A percentile compares a stretch with the other conserved stretches of the same genome.
These are phyloP conservation scores for Zygoascus tannicola DNA, from an alignment of 805 yeast species.

Conservation along the genomic window DNA sequence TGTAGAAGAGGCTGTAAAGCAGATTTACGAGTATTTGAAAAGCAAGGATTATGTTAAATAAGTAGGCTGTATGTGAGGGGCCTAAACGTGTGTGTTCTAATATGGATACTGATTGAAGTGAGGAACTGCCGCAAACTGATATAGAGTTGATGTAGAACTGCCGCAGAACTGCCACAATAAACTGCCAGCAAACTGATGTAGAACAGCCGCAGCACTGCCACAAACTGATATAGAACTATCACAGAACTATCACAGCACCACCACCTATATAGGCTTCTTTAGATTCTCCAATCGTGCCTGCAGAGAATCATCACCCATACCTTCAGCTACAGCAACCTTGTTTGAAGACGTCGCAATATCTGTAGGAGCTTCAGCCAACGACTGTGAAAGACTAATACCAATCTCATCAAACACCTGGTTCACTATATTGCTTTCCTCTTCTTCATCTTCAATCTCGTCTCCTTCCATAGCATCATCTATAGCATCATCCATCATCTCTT, in stretches of 20 bases:
- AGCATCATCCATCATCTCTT: conserved; percentile 98
- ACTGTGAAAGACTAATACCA: conserved; percentile 68
- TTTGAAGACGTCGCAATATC: conserved; percentile 24
- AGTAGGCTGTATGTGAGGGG: too few relatives aligned
- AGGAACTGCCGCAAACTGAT: too few relatives aligned
- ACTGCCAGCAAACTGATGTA: too few relatives aligned
- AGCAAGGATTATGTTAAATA: conserved; percentile 7
- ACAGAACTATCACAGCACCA: not conserved
- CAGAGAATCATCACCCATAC: conserved; percentile 66
- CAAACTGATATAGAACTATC: too few relatives aligned
- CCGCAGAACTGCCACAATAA: too few relatives aligned
- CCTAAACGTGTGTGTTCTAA: too few relatives aligned
- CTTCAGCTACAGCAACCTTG: conserved; percentile 48
- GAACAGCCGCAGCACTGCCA: too few relatives aligned
- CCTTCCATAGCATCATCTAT: conserved; percentile 94
- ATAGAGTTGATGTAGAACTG: too few relatives aligned
- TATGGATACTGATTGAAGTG: too few relatives aligned
- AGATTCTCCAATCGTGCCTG: conserved; percentile 83
- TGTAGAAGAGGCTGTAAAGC: conserved; percentile 73
- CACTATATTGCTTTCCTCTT: conserved; percentile 65
- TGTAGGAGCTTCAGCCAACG: conserved; percentile 40
- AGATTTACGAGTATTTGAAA: conserved; percentile 49
- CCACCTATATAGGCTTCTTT: conserved; percentile 29
- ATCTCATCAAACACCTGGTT: conserved; percentile 90
- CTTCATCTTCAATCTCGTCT: conserved; percentile 63